Conservation (phyloP, 2,329 filamentous ascomycete species). For the Neopestalotiopsis sp. region DNA sequence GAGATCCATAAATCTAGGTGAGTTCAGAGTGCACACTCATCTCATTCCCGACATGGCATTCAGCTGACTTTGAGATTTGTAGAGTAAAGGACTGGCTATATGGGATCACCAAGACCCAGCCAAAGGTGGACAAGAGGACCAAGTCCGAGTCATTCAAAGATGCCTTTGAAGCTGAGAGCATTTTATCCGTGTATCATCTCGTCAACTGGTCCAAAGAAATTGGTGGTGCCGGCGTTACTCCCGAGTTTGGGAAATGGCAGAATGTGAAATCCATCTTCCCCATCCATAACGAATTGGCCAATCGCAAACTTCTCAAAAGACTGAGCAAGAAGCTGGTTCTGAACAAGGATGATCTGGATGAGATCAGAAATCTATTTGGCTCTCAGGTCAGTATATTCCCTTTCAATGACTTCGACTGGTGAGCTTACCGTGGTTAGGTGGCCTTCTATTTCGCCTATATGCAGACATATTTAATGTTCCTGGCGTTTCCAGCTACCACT, state of each 20-base stretch:
- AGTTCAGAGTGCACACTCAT: background rate
- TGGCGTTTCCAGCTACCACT: slow-evolving; percentile 71
- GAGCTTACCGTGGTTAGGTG: slow-evolving; percentile 47
- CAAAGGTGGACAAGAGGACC: slow-evolving; percentile 58
- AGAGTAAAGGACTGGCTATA: slow-evolving; percentile 80
- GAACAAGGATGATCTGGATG: slow-evolving; percentile 58
- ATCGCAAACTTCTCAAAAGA: slow-evolving; percentile 61
- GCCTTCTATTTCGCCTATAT: slow-evolving; percentile 87
- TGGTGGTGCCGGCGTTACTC: slow-evolving; percentile 68
- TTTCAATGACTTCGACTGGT: accelerated
- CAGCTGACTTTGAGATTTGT: background rate
- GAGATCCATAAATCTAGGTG: slow-evolving; percentile 73
- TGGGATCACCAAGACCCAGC: slow-evolving; percentile 69
- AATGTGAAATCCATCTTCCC: slow-evolving; percentile 67
- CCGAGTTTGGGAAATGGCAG: slow-evolving; percentile 62
- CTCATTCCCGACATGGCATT: background rate
- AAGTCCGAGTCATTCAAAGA: slow-evolving; percentile 48
- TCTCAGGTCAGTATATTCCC: slow-evolving; percentile 50
- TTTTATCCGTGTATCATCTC: slow-evolving; percentile 74
- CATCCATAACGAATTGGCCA: slow-evolving; percentile 63
- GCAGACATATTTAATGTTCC: slow-evolving; percentile 75
- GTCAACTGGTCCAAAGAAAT: slow-evolving; percentile 62
- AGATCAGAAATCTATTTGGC: slow-evolving; percentile 67
- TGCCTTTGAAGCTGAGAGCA: slow-evolving; percentile 66
- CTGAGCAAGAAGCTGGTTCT: slow-evolving; percentile 60